A percentile compares a stretch with the other conserved stretches of the same genome.
phyloP scores from a whole-genome alignment of 805 yeast species.

The Phaffomyces thermotolerans region DNA sequence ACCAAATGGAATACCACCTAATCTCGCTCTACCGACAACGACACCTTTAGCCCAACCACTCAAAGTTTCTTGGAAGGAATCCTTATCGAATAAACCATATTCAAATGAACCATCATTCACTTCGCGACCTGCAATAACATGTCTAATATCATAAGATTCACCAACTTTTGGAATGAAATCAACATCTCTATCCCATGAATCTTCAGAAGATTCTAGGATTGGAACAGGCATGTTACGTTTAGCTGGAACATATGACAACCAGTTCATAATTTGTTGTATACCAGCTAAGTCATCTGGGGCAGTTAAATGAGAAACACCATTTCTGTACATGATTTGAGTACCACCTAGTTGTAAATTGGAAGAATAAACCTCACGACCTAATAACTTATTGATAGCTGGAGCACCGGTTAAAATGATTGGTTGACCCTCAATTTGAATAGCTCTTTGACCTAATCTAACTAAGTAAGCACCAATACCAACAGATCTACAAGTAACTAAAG shows the following conservation, averaged over 20 bases:
- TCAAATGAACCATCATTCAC: slow-evolving; percentile 66
- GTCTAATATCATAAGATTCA: slow-evolving; percentile 84
- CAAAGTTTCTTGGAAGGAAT: slow-evolving; percentile 90
- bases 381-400: slow-evolving; percentile 92
- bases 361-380: slow-evolving; percentile 95
- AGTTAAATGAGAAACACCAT: slow-evolving; percentile 97
- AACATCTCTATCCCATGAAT: slow-evolving; percentile 90
- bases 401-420: slow-evolving; percentile 99
- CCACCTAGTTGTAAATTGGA: slow-evolving; percentile 98
- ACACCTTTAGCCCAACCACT: slow-evolving; percentile 99
- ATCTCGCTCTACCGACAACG: slow-evolving; percentile 96
- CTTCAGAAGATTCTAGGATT: slow-evolving; percentile 62
- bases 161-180: slow-evolving; percentile 68
- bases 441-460: slow-evolving; percentile 97
- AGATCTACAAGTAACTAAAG: slow-evolving; percentile 98
- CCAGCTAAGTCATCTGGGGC: slow-evolving; percentile 97
- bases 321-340: slow-evolving; percentile 95
- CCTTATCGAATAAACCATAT: slow-evolving; percentile 85
- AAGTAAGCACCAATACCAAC: slow-evolving; percentile 99
- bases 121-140: slow-evolving; percentile 85
- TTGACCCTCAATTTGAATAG: slow-evolving; percentile 97
- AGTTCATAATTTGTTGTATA: slow-evolving; percentile 86
- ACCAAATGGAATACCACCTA: slow-evolving; percentile 99
- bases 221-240: slow-evolving; percentile 88
- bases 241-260: slow-evolving; percentile 95